Evolutionary conservation across 2,329 filamentous ascomycete genomes (phyloP).

Genomic region (Paraphoma chrysanthemicola): DNA sequence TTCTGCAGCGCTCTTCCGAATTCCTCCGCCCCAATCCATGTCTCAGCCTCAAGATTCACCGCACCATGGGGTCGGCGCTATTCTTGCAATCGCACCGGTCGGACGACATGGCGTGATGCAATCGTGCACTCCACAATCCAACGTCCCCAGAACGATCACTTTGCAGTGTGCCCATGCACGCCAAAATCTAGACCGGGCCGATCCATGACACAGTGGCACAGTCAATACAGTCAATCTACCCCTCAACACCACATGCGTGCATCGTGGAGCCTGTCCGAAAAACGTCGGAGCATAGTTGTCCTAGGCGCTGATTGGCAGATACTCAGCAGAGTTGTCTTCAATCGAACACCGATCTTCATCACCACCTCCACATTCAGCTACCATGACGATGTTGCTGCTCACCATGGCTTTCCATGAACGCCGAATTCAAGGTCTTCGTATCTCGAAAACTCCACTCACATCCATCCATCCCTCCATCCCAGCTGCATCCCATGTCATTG

Average conservation of each 20-base stretch:
- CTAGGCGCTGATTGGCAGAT: not conserved
- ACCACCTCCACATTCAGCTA: not conserved
- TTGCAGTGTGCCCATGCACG: not conserved
- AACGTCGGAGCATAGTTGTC: not conserved
- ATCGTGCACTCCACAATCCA: constrained; percentile 7
- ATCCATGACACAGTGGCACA: not conserved
- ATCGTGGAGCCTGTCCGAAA: not conserved
- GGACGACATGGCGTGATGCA: constrained; percentile 24
- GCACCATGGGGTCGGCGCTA: not conserved
- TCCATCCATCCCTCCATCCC: not conserved
- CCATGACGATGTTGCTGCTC: not conserved
- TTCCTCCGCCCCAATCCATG: constrained; percentile 7
- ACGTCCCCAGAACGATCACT: not conserved
- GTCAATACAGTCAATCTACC: not conserved
- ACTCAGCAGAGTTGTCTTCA: not conserved
- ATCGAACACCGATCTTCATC: not conserved
- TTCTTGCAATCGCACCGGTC: not conserved
- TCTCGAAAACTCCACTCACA: not conserved
- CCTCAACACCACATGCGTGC: not conserved
- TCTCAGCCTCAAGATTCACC: constrained; percentile 1
- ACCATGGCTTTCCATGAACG: not conserved
- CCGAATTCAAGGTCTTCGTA: not conserved
- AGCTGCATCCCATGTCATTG: not conserved
- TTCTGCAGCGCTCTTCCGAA: constrained; percentile 1
- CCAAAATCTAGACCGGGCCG: not conserved